Percentiles rank a stretch among this genome's conserved stretches.
Evolutionary conservation across 2,329 filamentous ascomycete genomes (phyloP).

Genomic region (Trichothecium sympodiale): DNA sequence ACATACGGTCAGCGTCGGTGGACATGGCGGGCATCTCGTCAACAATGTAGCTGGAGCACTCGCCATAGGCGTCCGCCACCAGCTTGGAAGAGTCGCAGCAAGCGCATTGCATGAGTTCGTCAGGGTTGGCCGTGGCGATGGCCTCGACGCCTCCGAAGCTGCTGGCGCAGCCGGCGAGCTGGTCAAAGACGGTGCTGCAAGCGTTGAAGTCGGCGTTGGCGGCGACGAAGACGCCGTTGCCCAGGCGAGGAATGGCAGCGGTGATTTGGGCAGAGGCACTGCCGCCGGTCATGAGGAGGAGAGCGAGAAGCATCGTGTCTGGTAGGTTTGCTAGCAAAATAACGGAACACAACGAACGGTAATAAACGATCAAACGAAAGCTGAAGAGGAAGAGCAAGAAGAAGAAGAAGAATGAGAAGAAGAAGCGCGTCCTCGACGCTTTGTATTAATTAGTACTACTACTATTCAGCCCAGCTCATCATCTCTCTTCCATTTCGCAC

Average conservation of each 20-base stretch:
- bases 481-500: too few species aligned
- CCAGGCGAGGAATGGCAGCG: constrained; percentile 8
- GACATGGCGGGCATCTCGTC: constrained; percentile 11
- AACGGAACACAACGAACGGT: too few species aligned
- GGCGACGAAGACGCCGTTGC: constrained; percentile 11
- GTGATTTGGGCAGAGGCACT: constrained; percentile 15
- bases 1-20: constrained; percentile 14
- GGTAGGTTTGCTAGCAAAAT: too few species aligned
- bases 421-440: too few species aligned
- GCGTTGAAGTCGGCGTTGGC: constrained; percentile 13
- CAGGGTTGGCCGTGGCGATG: constrained; percentile 11
- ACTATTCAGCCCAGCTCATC: too few species aligned
- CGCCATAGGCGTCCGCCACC: constrained; percentile 15
- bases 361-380: too few species aligned
- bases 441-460: too few species aligned
- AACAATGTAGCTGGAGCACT: constrained; percentile 16
- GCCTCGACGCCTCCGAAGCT: constrained; percentile 12
- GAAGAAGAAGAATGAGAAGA: too few species aligned
- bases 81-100: constrained; percentile 13
- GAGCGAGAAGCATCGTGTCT: too few species aligned
- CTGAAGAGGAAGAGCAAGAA: too few species aligned
- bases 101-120: constrained; percentile 14
- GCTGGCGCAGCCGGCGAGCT: constrained; percentile 13
- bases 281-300: constrained; percentile 6
- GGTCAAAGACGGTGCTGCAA: constrained; percentile 11